Base-by-base conservation (phyloP, 345 rosid genomes). In the Sisymbrium irio region DNA sequence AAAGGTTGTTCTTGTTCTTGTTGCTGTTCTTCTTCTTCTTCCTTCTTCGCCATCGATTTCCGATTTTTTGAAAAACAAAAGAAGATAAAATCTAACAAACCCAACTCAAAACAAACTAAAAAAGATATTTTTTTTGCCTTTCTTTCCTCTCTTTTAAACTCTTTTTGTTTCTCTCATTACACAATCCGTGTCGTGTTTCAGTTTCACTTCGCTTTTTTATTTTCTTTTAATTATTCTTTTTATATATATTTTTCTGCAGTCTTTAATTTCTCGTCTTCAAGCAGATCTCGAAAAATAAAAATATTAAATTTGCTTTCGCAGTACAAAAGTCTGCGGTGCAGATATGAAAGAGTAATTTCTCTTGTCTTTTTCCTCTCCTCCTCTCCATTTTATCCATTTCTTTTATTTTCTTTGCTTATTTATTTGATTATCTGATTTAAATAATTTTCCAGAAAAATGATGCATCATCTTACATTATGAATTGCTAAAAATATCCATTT, bases 31-130 rank as follows among this genome's bases (percentile, higher is more conserved):
- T 36, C 7, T 39, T 37, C 46, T 37, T 80, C 40, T 46, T 78
- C 30, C 36, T 78, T 81, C 9, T 72, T 81, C 12, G 83, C 83
- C 89, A 77, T 81, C 9, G 72, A 67, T 65, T 65, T 71, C 49
- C 3, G 54, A 32, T 50, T 54, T 1, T 65, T 18, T n/a, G n/a
- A n/a, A n/a, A 13, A 53, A 54, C 45, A 55, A 39, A 49, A 58
- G 40, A 46, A 27, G 75, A 39, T 54, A 44, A 33, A 76, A 69
- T 49, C 51, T 6, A 61, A 67, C 68, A 68, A 75, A 75, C 71
- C 60, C 60, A 76, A 69, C 75, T 27, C 59, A 62, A 62, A 33
- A 65, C 55, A 20, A 44, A 51, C 0, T n/a, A 11, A 4, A 45
- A 13, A 7, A 32, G 35, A 32, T 32, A 32, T 32, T 32, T 58